A percentile compares a stretch with the other conserved stretches of the same genome.
Evolutionary conservation across 441 rosid species (phyloP).

Genomic region (Monsonia emarginata): DNA sequence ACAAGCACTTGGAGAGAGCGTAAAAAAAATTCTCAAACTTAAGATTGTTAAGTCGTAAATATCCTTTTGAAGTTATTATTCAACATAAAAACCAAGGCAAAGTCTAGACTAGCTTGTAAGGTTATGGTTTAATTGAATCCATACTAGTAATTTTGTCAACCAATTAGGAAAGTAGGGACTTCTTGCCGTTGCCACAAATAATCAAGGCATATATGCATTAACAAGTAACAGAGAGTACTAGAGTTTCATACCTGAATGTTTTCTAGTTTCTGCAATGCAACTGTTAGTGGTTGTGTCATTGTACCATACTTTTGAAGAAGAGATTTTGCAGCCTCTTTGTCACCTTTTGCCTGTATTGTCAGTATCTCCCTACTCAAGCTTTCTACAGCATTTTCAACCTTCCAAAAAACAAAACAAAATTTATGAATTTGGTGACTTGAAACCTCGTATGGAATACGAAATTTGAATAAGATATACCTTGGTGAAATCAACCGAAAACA

Average conservation of each 20-base stretch:
- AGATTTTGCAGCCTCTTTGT: slow-evolving; percentile 55
- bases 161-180: too few species aligned
- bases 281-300: slow-evolving; percentile 51
- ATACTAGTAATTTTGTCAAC: too few species aligned
- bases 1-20: background rate
- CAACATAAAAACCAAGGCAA: too few species aligned
- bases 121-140: too few species aligned
- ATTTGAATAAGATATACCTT: slow-evolving; percentile 38
- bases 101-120: too few species aligned
- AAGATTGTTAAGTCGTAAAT: too few species aligned
- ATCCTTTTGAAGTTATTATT: too few species aligned
- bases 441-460: slow-evolving; percentile 3
- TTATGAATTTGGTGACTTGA: slow-evolving; percentile 10
- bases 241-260: slow-evolving; percentile 39
- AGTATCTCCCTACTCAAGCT: slow-evolving; percentile 75
- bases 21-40: too few species aligned
- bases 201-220: slow-evolving; percentile 5
- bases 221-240: slow-evolving; percentile 3
- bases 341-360: slow-evolving; percentile 82
- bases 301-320: slow-evolving; percentile 56
- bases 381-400: slow-evolving; percentile 77
- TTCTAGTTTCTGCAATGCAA: slow-evolving; percentile 57
- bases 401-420: slow-evolving; percentile 16
- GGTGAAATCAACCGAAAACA: slow-evolving; percentile 66
- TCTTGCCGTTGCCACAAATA: too few species aligned